These are phyloP conservation scores for Pseudotulostoma volvatum DNA, from an alignment of 495 filamentous ascomycete species.

Conservation along the genomic window DNA sequence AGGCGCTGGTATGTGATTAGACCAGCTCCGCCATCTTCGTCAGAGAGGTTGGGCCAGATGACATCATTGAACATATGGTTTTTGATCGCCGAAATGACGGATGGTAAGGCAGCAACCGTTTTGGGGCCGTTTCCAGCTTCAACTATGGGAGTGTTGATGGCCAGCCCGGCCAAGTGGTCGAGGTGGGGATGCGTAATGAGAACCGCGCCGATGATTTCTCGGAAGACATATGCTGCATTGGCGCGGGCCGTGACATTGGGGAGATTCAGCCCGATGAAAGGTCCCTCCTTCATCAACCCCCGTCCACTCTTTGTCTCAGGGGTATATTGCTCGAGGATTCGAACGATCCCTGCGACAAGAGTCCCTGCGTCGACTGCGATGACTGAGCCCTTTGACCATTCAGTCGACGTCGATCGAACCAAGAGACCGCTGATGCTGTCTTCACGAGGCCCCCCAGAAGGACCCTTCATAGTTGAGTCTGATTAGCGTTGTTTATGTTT, in stretches of 20 bases:
- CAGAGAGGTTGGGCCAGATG: slow-evolving; percentile 94
- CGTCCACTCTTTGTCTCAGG: slow-evolving; percentile 14
- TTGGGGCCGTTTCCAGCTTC: slow-evolving; percentile 61
- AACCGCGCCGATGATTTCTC: slow-evolving; percentile 65
- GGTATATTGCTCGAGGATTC: slow-evolving; percentile 44
- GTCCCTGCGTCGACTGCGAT: slow-evolving; percentile 86
- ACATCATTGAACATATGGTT: slow-evolving; percentile 92
- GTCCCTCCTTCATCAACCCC: slow-evolving; percentile 27
- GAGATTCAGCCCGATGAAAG: slow-evolving; percentile 62
- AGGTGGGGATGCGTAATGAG: slow-evolving; percentile 90
- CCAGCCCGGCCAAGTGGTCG: slow-evolving; percentile 81
- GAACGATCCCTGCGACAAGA: slow-evolving; percentile 67
- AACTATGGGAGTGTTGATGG: slow-evolving; percentile 78
- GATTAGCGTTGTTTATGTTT: slow-evolving; percentile 3
- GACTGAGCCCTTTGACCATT: slow-evolving; percentile 65
- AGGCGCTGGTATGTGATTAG: slow-evolving; percentile 81
- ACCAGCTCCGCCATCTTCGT: slow-evolving; percentile 89
- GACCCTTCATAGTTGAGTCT: slow-evolving; percentile 45
- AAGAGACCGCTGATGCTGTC: slow-evolving; percentile 79
- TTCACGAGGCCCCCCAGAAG: slow-evolving; percentile 80
- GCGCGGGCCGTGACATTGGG: slow-evolving; percentile 42
- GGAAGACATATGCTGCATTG: slow-evolving; percentile 66
- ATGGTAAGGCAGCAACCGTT: slow-evolving; percentile 65
- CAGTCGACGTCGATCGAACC: slow-evolving; percentile 59
- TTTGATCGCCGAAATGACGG: slow-evolving; percentile 76